phyloP scores from a whole-genome alignment of 1,284 basidiomycete genomes.

The Ustilago nuda region DNA sequence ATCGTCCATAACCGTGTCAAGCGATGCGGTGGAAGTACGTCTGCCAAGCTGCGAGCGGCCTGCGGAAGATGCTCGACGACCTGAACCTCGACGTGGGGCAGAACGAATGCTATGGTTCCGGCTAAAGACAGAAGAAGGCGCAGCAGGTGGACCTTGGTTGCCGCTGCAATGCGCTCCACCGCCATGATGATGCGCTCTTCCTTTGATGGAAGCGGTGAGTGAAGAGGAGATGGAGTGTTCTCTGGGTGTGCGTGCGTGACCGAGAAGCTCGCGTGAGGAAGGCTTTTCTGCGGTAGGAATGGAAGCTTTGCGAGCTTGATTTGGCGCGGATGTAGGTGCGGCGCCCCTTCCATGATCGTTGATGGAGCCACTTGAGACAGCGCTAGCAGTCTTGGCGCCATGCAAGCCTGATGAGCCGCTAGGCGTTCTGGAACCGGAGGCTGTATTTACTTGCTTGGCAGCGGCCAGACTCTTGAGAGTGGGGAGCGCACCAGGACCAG shows the following conservation, averaged over 20 bases:
- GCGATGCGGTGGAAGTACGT: constrained; percentile 47
- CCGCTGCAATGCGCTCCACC: constrained; percentile 7
- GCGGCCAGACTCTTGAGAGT: constrained; percentile 35
- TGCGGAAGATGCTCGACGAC: constrained; percentile 39
- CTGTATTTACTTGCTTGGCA: constrained; percentile 8
- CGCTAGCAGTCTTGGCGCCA: constrained; percentile 32
- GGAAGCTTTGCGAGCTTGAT: constrained; percentile 14
- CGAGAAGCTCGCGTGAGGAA: constrained; percentile 44
- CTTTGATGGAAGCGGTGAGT: constrained; percentile 37
- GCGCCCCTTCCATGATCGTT: constrained; percentile 58
- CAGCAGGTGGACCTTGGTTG: constrained; percentile 41
- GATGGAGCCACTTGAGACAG: constrained; percentile 44
- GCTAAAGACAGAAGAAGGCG: constrained; percentile 47
- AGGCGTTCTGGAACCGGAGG: constrained; percentile 34
- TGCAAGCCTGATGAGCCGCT: constrained; percentile 12
- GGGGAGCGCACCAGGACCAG: constrained; percentile 39
- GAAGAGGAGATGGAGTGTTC: constrained; percentile 37
- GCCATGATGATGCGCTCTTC: constrained; percentile 18
- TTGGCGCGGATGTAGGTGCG: constrained; percentile 15
- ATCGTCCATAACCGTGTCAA: constrained; percentile 44
- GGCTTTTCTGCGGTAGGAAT: constrained; percentile 27
- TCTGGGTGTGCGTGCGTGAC: constrained; percentile 27
- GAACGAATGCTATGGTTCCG: constrained; percentile 43
- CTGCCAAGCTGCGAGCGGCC: constrained; percentile 38
- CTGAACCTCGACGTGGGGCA: constrained; percentile 18